Base-by-base conservation (phyloP, 1,139 yeast genomes). In the Sugiyamaella paludigena region DNA sequence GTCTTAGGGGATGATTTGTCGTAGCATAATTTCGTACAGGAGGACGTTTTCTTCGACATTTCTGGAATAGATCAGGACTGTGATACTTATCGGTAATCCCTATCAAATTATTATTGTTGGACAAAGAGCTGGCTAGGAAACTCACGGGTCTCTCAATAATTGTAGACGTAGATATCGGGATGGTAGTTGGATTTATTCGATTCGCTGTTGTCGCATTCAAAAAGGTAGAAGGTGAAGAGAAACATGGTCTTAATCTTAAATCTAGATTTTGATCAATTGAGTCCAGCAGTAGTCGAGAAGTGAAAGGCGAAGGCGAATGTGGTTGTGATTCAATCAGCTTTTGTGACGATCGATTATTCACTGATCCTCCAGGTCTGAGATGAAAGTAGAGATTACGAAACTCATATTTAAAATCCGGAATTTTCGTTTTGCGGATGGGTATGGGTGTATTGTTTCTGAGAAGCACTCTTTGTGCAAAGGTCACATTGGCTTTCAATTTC, bases 1-100 rank as follows among this genome's bases (percentile, higher is more conserved):
- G 51, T 28, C 51, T 16, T 12, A 48, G 31, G 10, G 51, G 51
- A 32, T 48, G 51, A 16, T 48, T 48, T 13, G 39, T 28, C 4
- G 48, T 48, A 26, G 38, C 13, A 15, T 48, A 48, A 24, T 48
- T 43, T 16, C 51, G 43, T 2, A 16, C 40, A 2, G 36, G 41
- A 8, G 47, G 24, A 10, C 40, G 37, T 27, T 33, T 34, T 11
- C 30, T 27, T 30, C 43, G 36, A 33, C 34, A 42, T 28, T 42
- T 39, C 31, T 42, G 40, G 15, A 47, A 24, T 28, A 47, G 27
- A 9, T 47, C 46, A 5, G 46, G 46, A n/a, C 32, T 44, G 43
- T 48, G 51, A 36, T 44, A 48, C 10, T 42, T 39, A 30, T 48
- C 45, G 4, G 39, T 4, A 19, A 19, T 19, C 24, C 24, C 24